Evolutionary conservation across 345 rosid genomes (phyloP).

Genomic region (Clarkia xantiana): DNA sequence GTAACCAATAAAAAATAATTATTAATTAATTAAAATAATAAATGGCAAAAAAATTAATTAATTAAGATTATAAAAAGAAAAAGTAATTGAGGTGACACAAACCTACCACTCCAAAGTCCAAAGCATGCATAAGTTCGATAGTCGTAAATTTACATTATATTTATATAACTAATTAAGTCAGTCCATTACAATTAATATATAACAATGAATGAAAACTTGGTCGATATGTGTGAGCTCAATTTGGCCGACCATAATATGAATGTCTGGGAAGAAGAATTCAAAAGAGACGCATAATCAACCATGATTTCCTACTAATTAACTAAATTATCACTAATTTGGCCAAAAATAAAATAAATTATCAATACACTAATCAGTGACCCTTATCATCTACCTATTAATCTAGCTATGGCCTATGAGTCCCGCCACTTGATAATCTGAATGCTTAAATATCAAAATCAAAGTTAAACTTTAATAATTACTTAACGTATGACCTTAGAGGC

Average conservation of each 20-base stretch:
- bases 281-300: no score
- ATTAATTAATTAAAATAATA: slow-evolving; percentile 1
- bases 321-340: not conserved
- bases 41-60: not conserved
- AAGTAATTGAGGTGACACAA: slow-evolving; percentile 6
- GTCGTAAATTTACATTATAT: not conserved
- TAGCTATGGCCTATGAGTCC: not conserved
- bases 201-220: no score
- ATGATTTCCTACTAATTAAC: no score
- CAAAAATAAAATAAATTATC: no score
- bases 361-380: not conserved
- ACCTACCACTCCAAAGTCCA: slow-evolving; percentile 9
- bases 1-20: not conserved
- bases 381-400: not conserved
- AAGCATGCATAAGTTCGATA: not conserved
- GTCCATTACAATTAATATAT: no score
- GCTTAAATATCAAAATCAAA: no score
- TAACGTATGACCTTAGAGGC: no score
- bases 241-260: slow-evolving; percentile 3
- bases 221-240: not conserved
- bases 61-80: no score
- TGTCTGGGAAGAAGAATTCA: not conserved
- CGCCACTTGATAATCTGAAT: not conserved
- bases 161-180: no score
- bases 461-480: no score